Evolutionary conservation across 2,329 filamentous ascomycete genomes (phyloP).

Genomic region (Monosporascus sp.): DNA sequence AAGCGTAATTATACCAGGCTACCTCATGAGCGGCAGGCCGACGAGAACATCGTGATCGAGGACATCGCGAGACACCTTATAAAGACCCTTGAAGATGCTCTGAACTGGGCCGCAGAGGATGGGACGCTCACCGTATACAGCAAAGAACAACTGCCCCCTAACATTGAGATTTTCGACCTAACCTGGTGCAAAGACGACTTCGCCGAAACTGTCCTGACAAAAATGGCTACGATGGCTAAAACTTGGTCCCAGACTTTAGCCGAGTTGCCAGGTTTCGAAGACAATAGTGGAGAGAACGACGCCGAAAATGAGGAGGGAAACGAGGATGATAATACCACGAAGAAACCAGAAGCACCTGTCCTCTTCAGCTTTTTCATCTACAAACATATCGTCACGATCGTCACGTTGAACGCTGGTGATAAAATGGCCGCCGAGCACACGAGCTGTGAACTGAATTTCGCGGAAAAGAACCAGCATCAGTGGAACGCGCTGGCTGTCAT

Average conservation of each 20-base stretch:
- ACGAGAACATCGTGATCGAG: constrained; percentile 2
- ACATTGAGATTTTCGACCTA: constrained; percentile 19
- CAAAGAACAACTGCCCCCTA: constrained; percentile 12
- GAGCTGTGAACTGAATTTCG: constrained; percentile 24
- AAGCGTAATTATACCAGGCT: constrained; percentile 1
- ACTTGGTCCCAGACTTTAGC: constrained; percentile 15
- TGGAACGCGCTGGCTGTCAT: constrained; percentile 29
- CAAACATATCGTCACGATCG: constrained; percentile 25
- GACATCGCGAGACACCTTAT: constrained; percentile 18
- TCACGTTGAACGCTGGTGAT: constrained; percentile 24
- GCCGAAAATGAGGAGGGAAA: constrained; percentile 1
- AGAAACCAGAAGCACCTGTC: constrained; percentile 16
- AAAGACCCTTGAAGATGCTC: constrained; percentile 13
- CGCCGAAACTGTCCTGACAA: constrained; percentile 12
- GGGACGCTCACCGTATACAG: constrained; percentile 15
- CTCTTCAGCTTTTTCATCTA: constrained; percentile 27
- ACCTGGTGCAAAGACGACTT: constrained; percentile 11
- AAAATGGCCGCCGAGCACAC: constrained; percentile 19
- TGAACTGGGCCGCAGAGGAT: constrained; percentile 23
- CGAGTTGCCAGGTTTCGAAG: neutral
- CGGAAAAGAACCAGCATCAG: constrained; percentile 24
- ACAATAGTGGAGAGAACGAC: no score
- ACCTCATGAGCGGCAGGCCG: constrained; percentile 2
- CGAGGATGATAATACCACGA: neutral
- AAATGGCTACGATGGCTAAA: constrained; percentile 15